phyloP scores from a whole-genome alignment of 164 flowering plant genomes.

The Dillenia turbinata region DNA sequence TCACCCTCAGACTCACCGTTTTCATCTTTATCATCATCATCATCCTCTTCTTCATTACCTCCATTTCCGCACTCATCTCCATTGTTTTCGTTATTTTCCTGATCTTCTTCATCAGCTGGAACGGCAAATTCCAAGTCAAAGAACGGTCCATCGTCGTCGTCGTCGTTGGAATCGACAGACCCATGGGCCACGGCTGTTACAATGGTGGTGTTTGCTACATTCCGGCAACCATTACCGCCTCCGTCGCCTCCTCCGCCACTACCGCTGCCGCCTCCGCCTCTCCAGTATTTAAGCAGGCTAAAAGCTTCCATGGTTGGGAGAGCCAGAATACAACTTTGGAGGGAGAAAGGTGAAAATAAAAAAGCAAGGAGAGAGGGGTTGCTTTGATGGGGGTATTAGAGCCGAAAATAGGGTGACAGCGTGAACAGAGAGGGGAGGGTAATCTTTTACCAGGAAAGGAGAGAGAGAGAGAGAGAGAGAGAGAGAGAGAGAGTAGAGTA shows the following conservation, averaged over 20 bases:
- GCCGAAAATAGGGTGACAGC: slow-evolving; percentile 19
- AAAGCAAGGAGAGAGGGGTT: not conserved
- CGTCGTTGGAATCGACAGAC: slow-evolving; percentile 18
- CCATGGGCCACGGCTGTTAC: slow-evolving; percentile 10
- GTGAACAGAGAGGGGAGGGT: slow-evolving; percentile 6
- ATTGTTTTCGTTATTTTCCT: not conserved
- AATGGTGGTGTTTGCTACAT: slow-evolving; percentile 18
- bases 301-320: slow-evolving; percentile 96
- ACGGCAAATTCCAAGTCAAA: slow-evolving; percentile 72
- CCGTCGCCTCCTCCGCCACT: slow-evolving; percentile 1
- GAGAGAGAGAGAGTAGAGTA: no score
- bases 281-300: slow-evolving; percentile 87
- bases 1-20: slow-evolving; percentile 26
- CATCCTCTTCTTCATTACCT: slow-evolving; percentile 4
- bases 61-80: slow-evolving; percentile 7
- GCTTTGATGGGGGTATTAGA: slow-evolving; percentile 4
- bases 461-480: slow-evolving; percentile 4
- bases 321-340: slow-evolving; percentile 52
- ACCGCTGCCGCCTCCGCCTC: slow-evolving; percentile 28
- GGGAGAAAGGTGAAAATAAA: not conserved
- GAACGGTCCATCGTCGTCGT: slow-evolving; percentile 71
- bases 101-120: slow-evolving; percentile 32
- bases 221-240: slow-evolving; percentile 7
- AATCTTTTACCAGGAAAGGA: slow-evolving; percentile 6
- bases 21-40: slow-evolving; percentile 15